A percentile compares a stretch with the other conserved stretches of the same genome.
Conservation (phyloP, 1,284 basidiomycete species). For the Caloboletus firmus region DNA sequence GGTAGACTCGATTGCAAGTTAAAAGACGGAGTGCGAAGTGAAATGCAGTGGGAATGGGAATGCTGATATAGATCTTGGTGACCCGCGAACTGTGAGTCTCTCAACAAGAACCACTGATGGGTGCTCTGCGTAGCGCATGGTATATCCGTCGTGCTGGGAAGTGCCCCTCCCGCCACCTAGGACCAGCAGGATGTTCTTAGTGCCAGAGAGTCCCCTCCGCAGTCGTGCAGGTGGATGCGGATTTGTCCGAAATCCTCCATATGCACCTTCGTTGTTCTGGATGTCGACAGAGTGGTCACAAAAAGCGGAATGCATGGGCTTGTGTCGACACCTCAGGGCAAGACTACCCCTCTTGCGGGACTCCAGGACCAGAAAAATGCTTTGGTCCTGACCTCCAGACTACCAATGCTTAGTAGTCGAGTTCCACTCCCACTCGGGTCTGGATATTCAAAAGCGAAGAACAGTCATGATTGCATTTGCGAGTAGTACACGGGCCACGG, state of each 20-base stretch:
- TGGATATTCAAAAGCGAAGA: neutral
- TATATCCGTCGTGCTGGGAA: neutral
- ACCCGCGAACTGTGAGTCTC: neutral
- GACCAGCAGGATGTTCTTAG: too few species aligned
- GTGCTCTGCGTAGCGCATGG: neutral
- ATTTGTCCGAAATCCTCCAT: too few species aligned
- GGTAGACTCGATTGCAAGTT: neutral
- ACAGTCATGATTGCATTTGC: conserved; percentile 23
- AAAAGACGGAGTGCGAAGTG: neutral
- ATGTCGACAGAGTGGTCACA: neutral
- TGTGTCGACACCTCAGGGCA: neutral
- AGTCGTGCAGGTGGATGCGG: neutral
- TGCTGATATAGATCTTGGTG: neutral
- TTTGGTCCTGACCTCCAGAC: neutral
- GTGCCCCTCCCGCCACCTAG: too few species aligned
- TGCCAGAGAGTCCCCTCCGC: too few species aligned
- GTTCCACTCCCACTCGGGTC: neutral
- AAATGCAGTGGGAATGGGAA: neutral
- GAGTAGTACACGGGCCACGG: conserved; percentile 32
- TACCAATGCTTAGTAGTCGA: neutral
- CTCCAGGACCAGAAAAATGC: neutral
- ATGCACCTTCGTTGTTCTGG: too few species aligned
- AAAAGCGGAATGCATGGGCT: neutral
- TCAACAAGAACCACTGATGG: neutral
- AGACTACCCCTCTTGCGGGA: neutral